Evolutionary conservation across 2,329 filamentous ascomycete genomes (phyloP), one percentile per base, ranked within the genome.

Genomic region (Colletotrichum tabaci): DNA sequence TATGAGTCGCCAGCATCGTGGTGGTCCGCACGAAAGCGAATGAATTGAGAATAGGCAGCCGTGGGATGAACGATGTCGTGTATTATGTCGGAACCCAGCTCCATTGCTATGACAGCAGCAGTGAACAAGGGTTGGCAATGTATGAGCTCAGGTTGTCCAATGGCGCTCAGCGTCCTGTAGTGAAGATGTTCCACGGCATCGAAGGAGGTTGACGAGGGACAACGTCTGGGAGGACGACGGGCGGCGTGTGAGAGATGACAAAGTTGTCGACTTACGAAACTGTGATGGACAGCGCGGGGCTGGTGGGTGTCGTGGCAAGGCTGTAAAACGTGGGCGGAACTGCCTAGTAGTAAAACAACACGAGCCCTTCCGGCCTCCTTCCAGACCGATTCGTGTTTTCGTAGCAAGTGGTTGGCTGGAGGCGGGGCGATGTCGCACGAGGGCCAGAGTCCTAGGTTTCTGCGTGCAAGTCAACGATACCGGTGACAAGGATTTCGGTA

Each of bases 41-140:
- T n/a, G 38, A 46, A 21, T 50, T 57, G 66, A 30, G 66, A 53
- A 47, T 87, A 90, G 71, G 84, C 88, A 21, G 88, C 88, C 23
- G 89, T 90, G 40, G 89, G 87, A 76, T 90, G 89, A 68, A 89
- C 84, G 67, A 88, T 85, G 78, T 88, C 84, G 77, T 87, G 85
- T 66, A 90, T 87, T 30, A 85, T 82, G 69, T 83, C 79, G 66
- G 85, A 82, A 74, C 82, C 88, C 64, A 90, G 80, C 67, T 90
- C 87, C 89, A 90, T 90, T 58, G 58, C 60, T 64, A 30, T n/a
- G 30, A 71, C 26, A 21, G 42, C 23, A 42, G 30, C 9, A 42
- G 30, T 12, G n/a, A 61, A 73, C 40, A n/a, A 38, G 38, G 76
- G 75, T 65, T 71, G 65, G 74, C 46, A 44, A 44, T 30, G 50